Evolutionary conservation across 768 basidiomycete genomes (phyloP), one percentile per base, ranked within the genome.

Genomic region (Lepiota subincarnata): DNA sequence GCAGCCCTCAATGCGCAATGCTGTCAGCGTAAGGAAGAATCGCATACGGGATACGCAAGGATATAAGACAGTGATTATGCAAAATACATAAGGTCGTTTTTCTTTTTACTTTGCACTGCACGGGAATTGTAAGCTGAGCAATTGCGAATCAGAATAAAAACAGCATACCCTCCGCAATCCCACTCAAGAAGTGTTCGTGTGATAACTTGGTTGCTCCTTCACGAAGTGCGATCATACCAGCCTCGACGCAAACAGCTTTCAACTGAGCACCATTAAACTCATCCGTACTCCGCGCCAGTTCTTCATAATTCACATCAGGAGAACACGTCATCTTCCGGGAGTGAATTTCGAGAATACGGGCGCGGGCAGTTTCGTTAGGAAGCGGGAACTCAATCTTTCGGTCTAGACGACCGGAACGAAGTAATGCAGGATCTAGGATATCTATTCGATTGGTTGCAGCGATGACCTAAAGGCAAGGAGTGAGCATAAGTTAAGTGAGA

Each of bases 391-490:
- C 96, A 62, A 99, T 98, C 75, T 99, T 99, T 57, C 96, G 82
- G 69, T 99, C 96, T 39, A 99, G 79, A 69, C 96, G 92, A 58
- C 96, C 96, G 11, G 96, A 98, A 59, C 96, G 92, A 44, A 99
- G 87, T n/a, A 99, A 80, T 7, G 96, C 96, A 42, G 96, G 96
- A 66, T 99, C 96, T 40, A 99, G 86, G 53, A 97, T 97, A 70
- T 99, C 96, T 61, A 98, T 99, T 66, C 96, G 84, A 71, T 99
- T 99, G 36, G 97, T 98, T 0, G 97, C 97, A 13, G 96, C 97
- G 59, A 98, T 98, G 58, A 98, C 96, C 94, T 97, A 55, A 5
- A 43, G 41, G 18, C 39, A 61, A 28, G 50, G 48, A 54, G 28
- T 57, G 40, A 47, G 28, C 56, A 53, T 26, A 39, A 50, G 20